Evolutionary conservation across 371 early-diverging fungal genomes (phyloP).

Genomic region (Mucor sp.): DNA sequence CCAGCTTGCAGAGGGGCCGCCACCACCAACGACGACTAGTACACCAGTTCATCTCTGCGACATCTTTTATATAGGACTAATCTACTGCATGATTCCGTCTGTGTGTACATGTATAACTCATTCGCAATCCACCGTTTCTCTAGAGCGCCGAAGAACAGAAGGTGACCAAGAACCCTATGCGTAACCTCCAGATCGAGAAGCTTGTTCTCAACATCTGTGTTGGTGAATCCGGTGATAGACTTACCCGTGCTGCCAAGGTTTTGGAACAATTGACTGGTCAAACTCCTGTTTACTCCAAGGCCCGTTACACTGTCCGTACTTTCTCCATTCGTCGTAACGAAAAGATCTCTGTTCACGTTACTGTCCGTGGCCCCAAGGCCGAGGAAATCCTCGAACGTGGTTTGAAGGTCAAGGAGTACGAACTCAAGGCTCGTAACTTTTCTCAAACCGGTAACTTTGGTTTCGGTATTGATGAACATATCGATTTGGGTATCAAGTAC

Average conservation of each 20-base stretch:
- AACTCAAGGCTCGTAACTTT: slow-evolving; percentile 95
- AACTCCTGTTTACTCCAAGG: slow-evolving; percentile 99
- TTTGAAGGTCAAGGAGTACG: slow-evolving; percentile 99
- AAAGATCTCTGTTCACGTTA: slow-evolving; percentile 99
- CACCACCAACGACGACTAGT: background rate
- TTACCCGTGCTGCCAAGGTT: slow-evolving; percentile 99
- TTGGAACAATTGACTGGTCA: slow-evolving; percentile 99
- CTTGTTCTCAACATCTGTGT: slow-evolving; percentile 99
- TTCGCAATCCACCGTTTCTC: background rate
- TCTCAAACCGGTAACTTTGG: slow-evolving; percentile 99
- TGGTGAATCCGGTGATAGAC: slow-evolving; percentile 98
- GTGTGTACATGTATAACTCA: background rate
- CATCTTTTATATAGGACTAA: background rate
- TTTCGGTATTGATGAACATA: slow-evolving; percentile 99
- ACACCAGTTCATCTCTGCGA: background rate
- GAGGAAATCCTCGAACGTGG: slow-evolving; percentile 98
- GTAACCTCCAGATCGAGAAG: slow-evolving; percentile 98
- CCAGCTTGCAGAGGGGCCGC: background rate
- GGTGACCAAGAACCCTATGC: slow-evolving; percentile 88
- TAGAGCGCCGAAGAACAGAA: slow-evolving; percentile 71
- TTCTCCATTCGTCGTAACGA: slow-evolving; percentile 99
- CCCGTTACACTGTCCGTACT: slow-evolving; percentile 99
- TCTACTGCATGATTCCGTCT: background rate
- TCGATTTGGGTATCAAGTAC: slow-evolving; percentile 99
- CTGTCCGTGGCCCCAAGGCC: slow-evolving; percentile 90